Evolutionary conservation across 73 alveolate species (phyloP), one percentile per base, ranked within the genome.

Genomic region (Paramecium octaurelia): DNA sequence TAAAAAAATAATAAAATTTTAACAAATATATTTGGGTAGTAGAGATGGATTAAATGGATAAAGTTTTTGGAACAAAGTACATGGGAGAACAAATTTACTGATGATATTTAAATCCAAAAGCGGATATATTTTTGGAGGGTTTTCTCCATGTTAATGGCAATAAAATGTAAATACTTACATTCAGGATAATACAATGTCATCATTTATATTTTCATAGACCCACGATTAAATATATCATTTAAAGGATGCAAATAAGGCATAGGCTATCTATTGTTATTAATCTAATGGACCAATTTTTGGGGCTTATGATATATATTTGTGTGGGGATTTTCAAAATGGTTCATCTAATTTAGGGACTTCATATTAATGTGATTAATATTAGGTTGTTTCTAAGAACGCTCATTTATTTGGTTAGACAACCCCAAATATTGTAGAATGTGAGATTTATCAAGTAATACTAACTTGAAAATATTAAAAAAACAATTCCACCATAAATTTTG

Each of bases 231-330:
- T 75, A n/a, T 75, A 75, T 75, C 35, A 18, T 12, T 75, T 75
- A 75, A 75, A 16, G 38, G 84, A 64, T 8, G 84, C 69, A 3
- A 14, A 35, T 16, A 75, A 80, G 44, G 8, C 11, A 44, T 8
- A 80, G 20, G 70, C 91, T 10, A 80, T 80, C 4, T 80, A 44
- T 80, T 40, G 91, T 43, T 1, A 64, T 20, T 4, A 59, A 14
- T 3, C 24, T 9, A 21, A 80, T 80, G 91, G 91, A n/a, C 76
- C 91, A 11, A 20, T 1, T 43, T 44, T 80, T 43, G 91, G 91
- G 0, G 76, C 77, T 24, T 46, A 77, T 44, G 91, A 80, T 43
- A 3, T 80, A 0, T 23, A 11, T 7, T 44, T 80, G 4, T 0
- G 16, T 6, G 3, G 27, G 24, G 91, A 80, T 48, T 80, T 80